A percentile compares a stretch with the other conserved stretches of the same genome.
Evolutionary conservation across 805 yeast species (phyloP).

Genomic region (Jamesozyma rosinii): DNA sequence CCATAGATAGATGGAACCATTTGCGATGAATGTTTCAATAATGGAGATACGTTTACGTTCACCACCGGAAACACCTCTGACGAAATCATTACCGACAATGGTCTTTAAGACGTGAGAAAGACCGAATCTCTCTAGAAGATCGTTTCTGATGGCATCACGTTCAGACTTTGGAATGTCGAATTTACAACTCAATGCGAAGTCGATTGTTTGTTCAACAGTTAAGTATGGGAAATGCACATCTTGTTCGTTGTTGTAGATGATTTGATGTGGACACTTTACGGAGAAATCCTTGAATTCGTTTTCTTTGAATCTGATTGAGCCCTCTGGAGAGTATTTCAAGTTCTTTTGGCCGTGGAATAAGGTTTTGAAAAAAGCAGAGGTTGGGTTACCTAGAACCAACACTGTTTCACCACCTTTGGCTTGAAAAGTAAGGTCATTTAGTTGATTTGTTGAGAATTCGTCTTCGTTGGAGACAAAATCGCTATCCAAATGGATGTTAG

Average conservation of each 20-base stretch:
- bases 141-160: slow-evolving; percentile 24
- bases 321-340: slow-evolving; percentile 15
- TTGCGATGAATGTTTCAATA: slow-evolving; percentile 45
- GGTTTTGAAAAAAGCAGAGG: slow-evolving; percentile 20
- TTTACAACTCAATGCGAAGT: slow-evolving; percentile 46
- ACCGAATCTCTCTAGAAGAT: slow-evolving; percentile 30
- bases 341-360: slow-evolving; percentile 16
- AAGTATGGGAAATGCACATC: slow-evolving; percentile 51
- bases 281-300: slow-evolving; percentile 17
- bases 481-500: slow-evolving; percentile 9
- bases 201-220: slow-evolving; percentile 47
- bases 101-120: slow-evolving; percentile 47
- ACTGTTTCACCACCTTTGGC: slow-evolving; percentile 24
- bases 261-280: slow-evolving; percentile 20
- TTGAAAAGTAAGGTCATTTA: slow-evolving; percentile 16
- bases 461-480: not conserved
- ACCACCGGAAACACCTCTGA: slow-evolving; percentile 62
- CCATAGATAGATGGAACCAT: slow-evolving; percentile 43
- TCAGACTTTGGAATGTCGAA: slow-evolving; percentile 19
- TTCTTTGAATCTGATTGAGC: slow-evolving; percentile 18
- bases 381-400: slow-evolving; percentile 21
- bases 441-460: not conserved
- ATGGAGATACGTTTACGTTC: slow-evolving; percentile 58
- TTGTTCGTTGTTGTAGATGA: slow-evolving; percentile 40
- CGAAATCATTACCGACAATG: slow-evolving; percentile 53